Evolutionary conservation across 2,329 filamentous ascomycete species (phyloP).

Genomic region (Aspergillus sp.): DNA sequence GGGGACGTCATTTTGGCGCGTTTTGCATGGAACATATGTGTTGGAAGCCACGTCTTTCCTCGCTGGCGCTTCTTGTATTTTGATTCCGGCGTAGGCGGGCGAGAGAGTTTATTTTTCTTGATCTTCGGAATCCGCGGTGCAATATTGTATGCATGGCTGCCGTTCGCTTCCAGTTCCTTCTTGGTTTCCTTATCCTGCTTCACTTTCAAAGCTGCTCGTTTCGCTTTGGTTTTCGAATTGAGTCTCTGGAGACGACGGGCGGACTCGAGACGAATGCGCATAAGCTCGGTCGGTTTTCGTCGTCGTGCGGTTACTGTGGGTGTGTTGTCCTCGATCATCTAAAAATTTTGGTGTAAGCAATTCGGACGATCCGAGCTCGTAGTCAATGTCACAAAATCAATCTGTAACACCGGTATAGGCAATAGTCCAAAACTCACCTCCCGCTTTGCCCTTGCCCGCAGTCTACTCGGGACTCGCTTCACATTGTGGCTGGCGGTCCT

Average conservation of each 20-base stretch:
- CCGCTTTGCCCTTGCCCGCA: slow-evolving; percentile 63
- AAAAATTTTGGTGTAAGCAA: not conserved
- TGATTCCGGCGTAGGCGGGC: slow-evolving; percentile 55
- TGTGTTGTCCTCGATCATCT: slow-evolving; percentile 89
- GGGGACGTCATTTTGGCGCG: slow-evolving; percentile 81
- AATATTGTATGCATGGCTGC: slow-evolving; percentile 28
- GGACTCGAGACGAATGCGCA: slow-evolving; percentile 63
- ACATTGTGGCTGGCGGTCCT: slow-evolving; percentile 94
- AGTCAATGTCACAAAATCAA: too few species aligned
- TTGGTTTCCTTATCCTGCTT: slow-evolving; percentile 28
- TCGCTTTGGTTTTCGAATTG: slow-evolving; percentile 40
- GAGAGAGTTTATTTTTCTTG: slow-evolving; percentile 64
- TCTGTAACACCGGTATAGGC: too few species aligned
- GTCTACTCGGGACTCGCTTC: slow-evolving; percentile 75
- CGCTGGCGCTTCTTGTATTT: slow-evolving; percentile 82
- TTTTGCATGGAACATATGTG: slow-evolving; percentile 91
- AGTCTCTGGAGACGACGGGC: slow-evolving; percentile 66
- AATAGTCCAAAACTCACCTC: slow-evolving; percentile 41
- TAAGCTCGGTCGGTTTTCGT: slow-evolving; percentile 40
- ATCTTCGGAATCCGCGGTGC: slow-evolving; percentile 56
- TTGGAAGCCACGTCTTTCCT: slow-evolving; percentile 90
- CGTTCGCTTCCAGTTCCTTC: slow-evolving; percentile 16
- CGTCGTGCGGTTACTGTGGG: slow-evolving; percentile 64
- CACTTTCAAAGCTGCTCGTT: slow-evolving; percentile 40
- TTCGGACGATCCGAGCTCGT: too few species aligned